These are phyloP conservation scores for Boletus reticuloceps DNA, from an alignment of 768 basidiomycete species.

Conservation along the genomic window DNA sequence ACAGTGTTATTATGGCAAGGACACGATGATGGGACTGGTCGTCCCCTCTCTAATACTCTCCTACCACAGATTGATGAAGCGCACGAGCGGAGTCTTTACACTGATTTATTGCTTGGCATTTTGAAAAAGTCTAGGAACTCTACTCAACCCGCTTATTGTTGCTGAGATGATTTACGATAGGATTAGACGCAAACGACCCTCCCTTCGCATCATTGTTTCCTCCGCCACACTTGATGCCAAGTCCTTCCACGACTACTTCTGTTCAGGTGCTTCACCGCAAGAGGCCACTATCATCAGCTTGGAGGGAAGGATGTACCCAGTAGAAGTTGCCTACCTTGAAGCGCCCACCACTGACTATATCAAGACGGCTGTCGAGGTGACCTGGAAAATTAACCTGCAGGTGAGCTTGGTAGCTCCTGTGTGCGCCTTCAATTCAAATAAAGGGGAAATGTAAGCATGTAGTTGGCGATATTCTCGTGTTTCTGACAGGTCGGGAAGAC, in stretches of 20 bases:
- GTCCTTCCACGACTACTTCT: conserved; percentile 88
- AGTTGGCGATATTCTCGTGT: conserved; percentile 88
- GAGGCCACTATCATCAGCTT: conserved; percentile 85
- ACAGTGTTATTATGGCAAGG: conserved; percentile 92
- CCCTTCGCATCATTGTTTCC: conserved; percentile 88
- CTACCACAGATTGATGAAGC: conserved; percentile 86
- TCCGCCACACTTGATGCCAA: conserved; percentile 95
- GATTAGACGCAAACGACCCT: conserved; percentile 87
- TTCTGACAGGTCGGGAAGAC: conserved; percentile 94
- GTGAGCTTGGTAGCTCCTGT: conserved; percentile 38
- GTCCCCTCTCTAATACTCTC: not conserved
- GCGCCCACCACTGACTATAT: conserved; percentile 82
- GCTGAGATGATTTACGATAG: conserved; percentile 38
- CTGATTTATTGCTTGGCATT: conserved; percentile 87
- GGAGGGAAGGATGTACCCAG: conserved; percentile 94
- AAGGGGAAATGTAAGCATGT: conserved; percentile 51
- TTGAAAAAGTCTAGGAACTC: conserved; percentile 74
- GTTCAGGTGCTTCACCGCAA: conserved; percentile 52
- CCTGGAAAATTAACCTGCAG: conserved; percentile 79
- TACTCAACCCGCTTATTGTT: not conserved
- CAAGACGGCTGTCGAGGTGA: conserved; percentile 74
- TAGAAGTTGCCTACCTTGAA: conserved; percentile 85
- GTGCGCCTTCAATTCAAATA: not conserved
- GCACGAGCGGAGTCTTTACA: conserved; percentile 95
- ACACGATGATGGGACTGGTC: not conserved